Base-by-base conservation (phyloP, 2,329 filamentous ascomycete species). In the Aspergillus candidus region DNA sequence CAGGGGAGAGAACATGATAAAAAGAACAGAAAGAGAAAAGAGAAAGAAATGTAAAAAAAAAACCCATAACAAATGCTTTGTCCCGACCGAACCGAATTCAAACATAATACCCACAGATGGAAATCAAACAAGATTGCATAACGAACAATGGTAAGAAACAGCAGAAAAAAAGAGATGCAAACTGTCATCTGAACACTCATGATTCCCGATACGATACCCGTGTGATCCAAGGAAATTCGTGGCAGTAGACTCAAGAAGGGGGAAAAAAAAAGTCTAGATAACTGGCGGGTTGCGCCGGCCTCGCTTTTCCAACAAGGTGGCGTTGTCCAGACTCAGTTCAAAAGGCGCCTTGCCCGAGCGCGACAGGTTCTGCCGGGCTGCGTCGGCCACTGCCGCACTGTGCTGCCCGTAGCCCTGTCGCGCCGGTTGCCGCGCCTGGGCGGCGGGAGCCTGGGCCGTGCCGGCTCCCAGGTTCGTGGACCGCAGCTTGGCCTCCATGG, bases 261-360 rank as follows among this genome's bases (percentile, higher is more conserved):
- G 22, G 38, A 38, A 29, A 15, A 5, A 4, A 31, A 31, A 38
- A 35, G 14, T 10, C 50, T 48, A 66, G 15, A 41, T 55, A 35
- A 62, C 61, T 8, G 59, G 53, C 33, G 62, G 61, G 18, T 66
- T 56, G 42, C 61, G 62, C 38, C 63, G 79, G 22, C 73, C 72
- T 52, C 81, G 72, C 56, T 90, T 80, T 29, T 90, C 90, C 4
- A 98, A 73, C 40, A 98, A 69, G 1, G 90, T 97, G 1, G 93
- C 87, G 44, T 93, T 93, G 53, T 94, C 88, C 32, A 98, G 72
- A 60, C 82, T 96, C 37, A 98, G 77, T 68, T 98, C 93, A 55
- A 98, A 98, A 0, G 86, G 82, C 29, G 88, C 89, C 66, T 84
- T 86, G 55, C 86, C 81, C 50, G 80, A 77, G 29, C 79, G 74